A percentile compares a stretch with the other conserved stretches of the same genome.
phyloP scores from a whole-genome alignment of 129 eudicot genomes.

The Flaveria robusta region DNA sequence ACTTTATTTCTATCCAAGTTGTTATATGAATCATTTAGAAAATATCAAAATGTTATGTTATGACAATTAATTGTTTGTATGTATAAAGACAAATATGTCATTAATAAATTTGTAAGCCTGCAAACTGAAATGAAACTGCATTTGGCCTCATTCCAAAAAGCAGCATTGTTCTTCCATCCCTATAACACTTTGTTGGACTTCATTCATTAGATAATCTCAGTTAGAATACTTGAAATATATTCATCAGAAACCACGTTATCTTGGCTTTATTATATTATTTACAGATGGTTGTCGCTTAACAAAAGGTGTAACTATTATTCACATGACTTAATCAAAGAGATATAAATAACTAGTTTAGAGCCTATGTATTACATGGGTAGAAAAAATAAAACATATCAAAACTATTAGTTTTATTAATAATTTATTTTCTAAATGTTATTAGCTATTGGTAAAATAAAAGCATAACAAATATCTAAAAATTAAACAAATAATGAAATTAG shows the following conservation, averaged over 20 bases:
- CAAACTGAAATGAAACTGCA: slow-evolving; percentile 34
- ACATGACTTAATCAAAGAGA: neutral
- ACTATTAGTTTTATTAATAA: too few relatives aligned
- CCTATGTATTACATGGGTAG: too few relatives aligned
- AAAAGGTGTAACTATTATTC: neutral
- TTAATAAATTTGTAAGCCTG: slow-evolving; percentile 27
- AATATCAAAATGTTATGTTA: slow-evolving; percentile 28
- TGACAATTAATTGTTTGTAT: slow-evolving; percentile 33
- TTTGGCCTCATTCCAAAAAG: slow-evolving; percentile 33
- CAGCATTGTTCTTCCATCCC: slow-evolving; percentile 44
- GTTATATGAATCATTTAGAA: slow-evolving; percentile 31
- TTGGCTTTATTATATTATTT: too few relatives aligned
- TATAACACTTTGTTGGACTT: slow-evolving; percentile 27
- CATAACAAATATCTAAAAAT: too few relatives aligned
- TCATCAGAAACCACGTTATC: slow-evolving; percentile 24
- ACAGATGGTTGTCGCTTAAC: neutral
- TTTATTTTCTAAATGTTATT: too few relatives aligned
- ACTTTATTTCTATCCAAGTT: slow-evolving; percentile 28
- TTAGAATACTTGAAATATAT: slow-evolving; percentile 35
- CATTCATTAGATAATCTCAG: slow-evolving; percentile 41
- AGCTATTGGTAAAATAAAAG: too few relatives aligned
- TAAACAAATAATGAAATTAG: too few relatives aligned
- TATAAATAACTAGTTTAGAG: too few relatives aligned
- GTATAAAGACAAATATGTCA: slow-evolving; percentile 36
- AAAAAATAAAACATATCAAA: too few relatives aligned